Percentiles rank a stretch among this genome's conserved stretches.
These are phyloP conservation scores for Solanum sparsipilum DNA, from an alignment of 257 asterid genomes.

Conservation along the genomic window DNA sequence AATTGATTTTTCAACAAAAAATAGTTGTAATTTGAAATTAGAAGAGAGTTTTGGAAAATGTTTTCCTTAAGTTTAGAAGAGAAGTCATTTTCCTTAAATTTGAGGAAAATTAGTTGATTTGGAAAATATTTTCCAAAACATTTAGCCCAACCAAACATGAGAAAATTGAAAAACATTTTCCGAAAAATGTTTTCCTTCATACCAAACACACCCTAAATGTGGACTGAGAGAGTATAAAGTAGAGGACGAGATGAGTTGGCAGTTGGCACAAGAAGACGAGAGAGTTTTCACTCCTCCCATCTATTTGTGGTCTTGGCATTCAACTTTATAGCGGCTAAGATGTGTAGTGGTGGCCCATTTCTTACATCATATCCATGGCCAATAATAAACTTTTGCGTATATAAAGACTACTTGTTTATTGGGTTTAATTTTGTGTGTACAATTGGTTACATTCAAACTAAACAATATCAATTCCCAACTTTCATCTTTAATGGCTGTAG, in stretches of 20 bases:
- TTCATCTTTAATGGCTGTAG: constrained; percentile 17
- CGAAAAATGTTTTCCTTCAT: too few species aligned
- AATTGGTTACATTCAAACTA: neutral
- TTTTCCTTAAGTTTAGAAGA: too few species aligned
- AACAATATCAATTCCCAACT: neutral
- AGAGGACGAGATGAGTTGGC: neutral
- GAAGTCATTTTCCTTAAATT: too few species aligned
- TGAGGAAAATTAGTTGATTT: too few species aligned
- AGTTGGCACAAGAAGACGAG: neutral
- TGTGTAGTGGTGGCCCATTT: neutral
- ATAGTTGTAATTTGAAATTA: too few species aligned
- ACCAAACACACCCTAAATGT: too few species aligned
- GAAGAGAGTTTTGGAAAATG: too few species aligned
- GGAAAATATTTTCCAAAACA: too few species aligned
- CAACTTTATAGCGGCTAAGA: neutral
- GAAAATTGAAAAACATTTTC: too few species aligned
- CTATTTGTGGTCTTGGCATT: neutral
- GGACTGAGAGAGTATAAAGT: too few species aligned
- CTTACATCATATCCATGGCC: neutral
- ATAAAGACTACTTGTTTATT: neutral
- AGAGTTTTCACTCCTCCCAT: neutral
- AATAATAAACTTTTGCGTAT: neutral
- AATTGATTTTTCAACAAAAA: too few species aligned
- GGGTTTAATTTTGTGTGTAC: neutral
- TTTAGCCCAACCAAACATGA: too few species aligned